Evolutionary conservation across 2,329 filamentous ascomycete genomes (phyloP), one percentile per base, ranked within the genome.

Genomic region (Aspergillus neotritici): DNA sequence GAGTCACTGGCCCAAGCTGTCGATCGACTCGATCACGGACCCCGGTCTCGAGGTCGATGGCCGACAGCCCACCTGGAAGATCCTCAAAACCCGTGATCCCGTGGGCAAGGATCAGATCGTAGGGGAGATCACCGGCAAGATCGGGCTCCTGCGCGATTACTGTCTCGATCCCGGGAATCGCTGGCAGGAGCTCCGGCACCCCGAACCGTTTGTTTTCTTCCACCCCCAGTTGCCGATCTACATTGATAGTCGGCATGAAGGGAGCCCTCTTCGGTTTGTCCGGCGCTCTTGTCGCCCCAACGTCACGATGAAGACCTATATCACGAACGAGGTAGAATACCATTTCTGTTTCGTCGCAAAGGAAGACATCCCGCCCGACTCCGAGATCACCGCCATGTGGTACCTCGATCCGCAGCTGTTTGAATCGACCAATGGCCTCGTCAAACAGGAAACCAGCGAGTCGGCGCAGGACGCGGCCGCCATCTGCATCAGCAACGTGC

Each of bases 281-380:
- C 82, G 93, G 44, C 81, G 91, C 52, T 97, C 93, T 57, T 98
- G 93, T 70, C 82, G 80, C 48, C 87, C 93, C 1, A 98, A 97
- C 59, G 81, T 93, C n/a, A 77, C 79, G 28, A 74, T 97, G 56
- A 90, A 93, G 61, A 94, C 90, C 0, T 86, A 89, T 52, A 79
- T 96, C 37, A 87, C 87, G 2, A 83, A 82, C 36, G 77, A 78
- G 3, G 83, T 82, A 1, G 84, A 91, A 52, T 94, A 91, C 60
- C 87, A 93, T 61, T 95, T 97, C 64, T 96, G 91, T 79, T 83
- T 96, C 50, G 81, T 95, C 46, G 89, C 88, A 55, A 87, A 87
- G 54, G 79, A 85, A 41, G 76, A 83, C 31, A 89, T 97, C 43
- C 67, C 76, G 12, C 72, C 80, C n/a, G 64, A 69, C 41, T 61